Conservation (phyloP, 129 eudicot genomes). For the Kitagawia praeruptora region DNA sequence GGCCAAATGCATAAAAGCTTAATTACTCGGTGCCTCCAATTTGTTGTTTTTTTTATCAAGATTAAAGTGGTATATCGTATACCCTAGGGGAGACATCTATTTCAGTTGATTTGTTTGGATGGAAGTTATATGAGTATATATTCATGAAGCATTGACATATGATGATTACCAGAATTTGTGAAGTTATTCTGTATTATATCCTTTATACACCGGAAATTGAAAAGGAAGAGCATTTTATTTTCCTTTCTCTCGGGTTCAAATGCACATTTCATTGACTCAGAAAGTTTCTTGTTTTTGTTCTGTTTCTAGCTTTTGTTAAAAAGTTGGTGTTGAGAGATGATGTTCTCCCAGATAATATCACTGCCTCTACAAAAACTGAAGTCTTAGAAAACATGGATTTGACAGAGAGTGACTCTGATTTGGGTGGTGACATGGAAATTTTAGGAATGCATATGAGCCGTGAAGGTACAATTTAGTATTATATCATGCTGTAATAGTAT, state of each 20-base stretch:
- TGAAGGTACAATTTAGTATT: conserved; percentile 29
- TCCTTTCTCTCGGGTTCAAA: not conserved
- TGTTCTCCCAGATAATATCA: conserved; percentile 28
- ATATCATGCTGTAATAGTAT: not conserved
- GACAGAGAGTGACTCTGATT: conserved; percentile 29
- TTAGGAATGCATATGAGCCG: conserved; percentile 23
- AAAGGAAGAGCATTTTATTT: not conserved
- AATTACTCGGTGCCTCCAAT: not conserved
- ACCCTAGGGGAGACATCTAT: too few relatives aligned
- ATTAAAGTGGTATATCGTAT: not conserved
- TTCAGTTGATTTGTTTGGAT: not conserved
- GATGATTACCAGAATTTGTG: not conserved
- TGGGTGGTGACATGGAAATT: conserved; percentile 17
- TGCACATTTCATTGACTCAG: not conserved
- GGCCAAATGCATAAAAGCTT: not conserved
- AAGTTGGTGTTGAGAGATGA: conserved; percentile 38
- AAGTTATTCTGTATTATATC: too few relatives aligned
- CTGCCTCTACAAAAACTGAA: conserved; percentile 34
- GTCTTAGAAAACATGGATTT: conserved; percentile 26
- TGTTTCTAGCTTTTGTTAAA: conserved; percentile 50
- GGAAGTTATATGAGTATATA: not conserved
- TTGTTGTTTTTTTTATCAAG: not conserved
- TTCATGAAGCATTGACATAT: not conserved
- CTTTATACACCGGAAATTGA: not conserved
- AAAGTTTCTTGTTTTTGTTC: not conserved